These are phyloP conservation scores for Schizosaccharomyces osmophilus DNA, from an alignment of 805 yeast genomes.

Conservation along the genomic window DNA sequence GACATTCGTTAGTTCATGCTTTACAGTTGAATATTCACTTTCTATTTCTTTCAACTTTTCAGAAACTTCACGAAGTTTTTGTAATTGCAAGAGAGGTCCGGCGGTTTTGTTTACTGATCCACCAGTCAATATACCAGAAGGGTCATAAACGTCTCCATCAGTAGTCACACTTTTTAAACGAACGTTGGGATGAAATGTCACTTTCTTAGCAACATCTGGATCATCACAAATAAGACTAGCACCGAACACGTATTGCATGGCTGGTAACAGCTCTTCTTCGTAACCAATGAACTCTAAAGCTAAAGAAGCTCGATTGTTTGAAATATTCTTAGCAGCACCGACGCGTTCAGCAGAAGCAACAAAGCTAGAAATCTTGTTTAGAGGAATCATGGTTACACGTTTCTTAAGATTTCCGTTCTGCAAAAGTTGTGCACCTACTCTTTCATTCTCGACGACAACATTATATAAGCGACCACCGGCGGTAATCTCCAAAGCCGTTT, in stretches of 20 bases:
- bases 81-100: constrained; percentile 38
- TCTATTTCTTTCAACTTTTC: constrained; percentile 17
- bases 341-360: constrained; percentile 28
- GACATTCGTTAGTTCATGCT: not conserved
- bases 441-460: constrained; percentile 73
- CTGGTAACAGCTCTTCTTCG: constrained; percentile 42
- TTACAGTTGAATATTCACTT: not conserved
- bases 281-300: constrained; percentile 63
- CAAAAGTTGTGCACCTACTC: constrained; percentile 57
- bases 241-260: constrained; percentile 85
- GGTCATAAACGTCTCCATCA: constrained; percentile 88
- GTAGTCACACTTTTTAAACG: constrained; percentile 64
- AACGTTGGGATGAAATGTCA: constrained; percentile 68
- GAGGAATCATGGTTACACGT: constrained; percentile 76
- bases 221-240: constrained; percentile 67
- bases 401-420: constrained; percentile 55
- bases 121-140: constrained; percentile 86
- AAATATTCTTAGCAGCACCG: constrained; percentile 41
- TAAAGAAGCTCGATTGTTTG: constrained; percentile 71
- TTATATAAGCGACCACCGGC: constrained; percentile 83
- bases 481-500: constrained; percentile 71
- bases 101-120: constrained; percentile 46
- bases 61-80: constrained; percentile 29
- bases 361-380: constrained; percentile 56
- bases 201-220: constrained; percentile 63